Evolutionary conservation across 306 rosid species (phyloP), one percentile per base, ranked within the genome.

Genomic region (Trifolium pratense): DNA sequence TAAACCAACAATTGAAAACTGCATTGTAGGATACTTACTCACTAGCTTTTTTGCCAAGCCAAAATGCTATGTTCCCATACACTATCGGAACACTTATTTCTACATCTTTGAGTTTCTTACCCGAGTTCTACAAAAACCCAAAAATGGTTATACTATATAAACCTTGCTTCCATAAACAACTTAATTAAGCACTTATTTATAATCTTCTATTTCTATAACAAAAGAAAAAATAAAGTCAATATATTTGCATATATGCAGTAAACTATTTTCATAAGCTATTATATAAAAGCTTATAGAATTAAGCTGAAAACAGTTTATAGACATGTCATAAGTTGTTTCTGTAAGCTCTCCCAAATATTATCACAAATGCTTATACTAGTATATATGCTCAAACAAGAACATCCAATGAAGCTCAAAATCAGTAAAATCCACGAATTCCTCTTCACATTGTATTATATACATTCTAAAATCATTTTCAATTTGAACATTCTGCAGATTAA

Each of bases 1-100:
- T 43, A 71, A 61, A 71, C 59, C 59, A 60, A 39, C 32, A 71
- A 69, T 52, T 65, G 10, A 63, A 49, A 5, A 37, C 17, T 64
- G 74, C 73, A 72, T 75, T 74, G 70, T 49, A 72, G 49, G 68
- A 73, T 62, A 88, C 93, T 85, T 84, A 91, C 94, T 91, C 92
- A 77, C 86, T 89, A 55, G 97, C 97, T 84, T 91, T 91, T 80
- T 89, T 89, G 64, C 97, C 92, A 70, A 91, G 97, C 95, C 95
- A 89, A 85, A 91, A 89, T 81, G 97, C 84, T 46, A 82, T 74
- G 84, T 89, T 91, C 43, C 95, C 97, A 71, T 86, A 91, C 73
- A 85, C 95, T 72, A 89, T 91, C 68, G 97, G 97, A 79, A 87
- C 70, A 68, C 88, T 87, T 78, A 87, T 82, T 82, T 89, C 95